Percentiles rank a stretch among this genome's conserved stretches.
Conservation (phyloP, 2,329 filamentous ascomycete genomes). For the Immersiporthe knoxdaviesiana region DNA sequence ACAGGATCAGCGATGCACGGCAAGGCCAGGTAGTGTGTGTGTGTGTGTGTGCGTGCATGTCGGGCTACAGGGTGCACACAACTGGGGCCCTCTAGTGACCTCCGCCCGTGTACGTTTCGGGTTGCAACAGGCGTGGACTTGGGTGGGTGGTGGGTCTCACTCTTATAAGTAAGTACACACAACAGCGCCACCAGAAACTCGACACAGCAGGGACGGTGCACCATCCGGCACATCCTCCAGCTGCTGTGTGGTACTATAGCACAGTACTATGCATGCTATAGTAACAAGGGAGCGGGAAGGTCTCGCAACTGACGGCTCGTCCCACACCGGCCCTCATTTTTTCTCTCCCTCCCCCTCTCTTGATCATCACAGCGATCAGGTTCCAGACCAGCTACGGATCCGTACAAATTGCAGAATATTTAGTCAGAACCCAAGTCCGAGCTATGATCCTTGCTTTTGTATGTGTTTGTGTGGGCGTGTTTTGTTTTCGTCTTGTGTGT, state of each 20-base stretch:
- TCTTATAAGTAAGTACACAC: background rate
- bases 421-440: conserved; percentile 13
- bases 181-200: too few relatives aligned
- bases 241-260: background rate
- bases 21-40: too few relatives aligned
- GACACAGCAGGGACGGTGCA: background rate
- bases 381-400: conserved; percentile 1
- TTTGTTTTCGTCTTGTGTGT: background rate
- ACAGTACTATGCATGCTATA: too few relatives aligned
- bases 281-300: background rate
- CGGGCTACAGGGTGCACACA: background rate
- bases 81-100: conserved; percentile 9
- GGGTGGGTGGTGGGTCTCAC: conserved; percentile 12
- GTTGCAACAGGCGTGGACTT: conserved; percentile 9
- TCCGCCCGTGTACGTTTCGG: conserved; percentile 9
- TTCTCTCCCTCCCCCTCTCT: background rate
- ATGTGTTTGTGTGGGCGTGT: background rate
- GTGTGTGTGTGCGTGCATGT: background rate
- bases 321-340: background rate
- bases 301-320: conserved; percentile 20
- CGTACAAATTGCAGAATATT: background rate
- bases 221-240: conserved; percentile 13
- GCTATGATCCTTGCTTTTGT: conserved; percentile 13
- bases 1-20: conserved; percentile 12
- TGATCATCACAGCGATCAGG: conserved; percentile 3